Base-by-base conservation (phyloP, 1,284 basidiomycete species). In the Malassezia globosa region DNA sequence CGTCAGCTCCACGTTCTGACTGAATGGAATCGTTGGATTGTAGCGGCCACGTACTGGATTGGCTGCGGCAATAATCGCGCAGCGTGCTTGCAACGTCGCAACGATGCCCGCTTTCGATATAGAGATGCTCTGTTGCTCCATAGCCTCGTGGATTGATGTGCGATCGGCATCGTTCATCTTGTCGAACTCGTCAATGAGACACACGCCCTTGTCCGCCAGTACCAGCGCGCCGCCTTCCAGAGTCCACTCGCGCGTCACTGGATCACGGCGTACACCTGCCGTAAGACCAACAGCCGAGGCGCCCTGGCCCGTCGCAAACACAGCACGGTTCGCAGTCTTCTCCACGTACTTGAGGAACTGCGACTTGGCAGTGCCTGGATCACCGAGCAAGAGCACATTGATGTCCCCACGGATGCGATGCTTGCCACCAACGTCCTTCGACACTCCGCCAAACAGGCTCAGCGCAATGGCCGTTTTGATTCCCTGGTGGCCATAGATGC, bases 61-160 rank as follows among this genome's bases (percentile, higher is more conserved):
- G 46, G 94, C 92, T 0, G 94, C 94, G 13, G 94, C 92, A 51
- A 97, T 80, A 72, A 99, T 89, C 5, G 92, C 89, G 72, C 92
- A 97, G 27, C 92, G 83, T 16, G 92, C 94, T 74, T 96, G 90
- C 19, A 99, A 78, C 10, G 86, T 86, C 8, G 94, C 96, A 44
- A 97, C 85, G 62, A 99, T 99, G 51, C 92, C 94, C 2, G 92
- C 94, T 72, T 99, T 99, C 34, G 89, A 90, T 60, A 99, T 96
- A 1, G 92, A 96, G 63, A 99, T 99, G n/a, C 85, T 85, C 72
- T 99, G 92, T 74, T 99, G 92, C 73, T 99, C 92, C 92, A 99
- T 99, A 2, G 94, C 94, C 73, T 99, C 92, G 76, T 97, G 94
- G 64, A 97, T 97, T 6, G 89, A 96, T 10, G 92, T 96, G 58